Conservation (phyloP, 2,329 filamentous ascomycete species). For the Corinectria fuckeliana region DNA sequence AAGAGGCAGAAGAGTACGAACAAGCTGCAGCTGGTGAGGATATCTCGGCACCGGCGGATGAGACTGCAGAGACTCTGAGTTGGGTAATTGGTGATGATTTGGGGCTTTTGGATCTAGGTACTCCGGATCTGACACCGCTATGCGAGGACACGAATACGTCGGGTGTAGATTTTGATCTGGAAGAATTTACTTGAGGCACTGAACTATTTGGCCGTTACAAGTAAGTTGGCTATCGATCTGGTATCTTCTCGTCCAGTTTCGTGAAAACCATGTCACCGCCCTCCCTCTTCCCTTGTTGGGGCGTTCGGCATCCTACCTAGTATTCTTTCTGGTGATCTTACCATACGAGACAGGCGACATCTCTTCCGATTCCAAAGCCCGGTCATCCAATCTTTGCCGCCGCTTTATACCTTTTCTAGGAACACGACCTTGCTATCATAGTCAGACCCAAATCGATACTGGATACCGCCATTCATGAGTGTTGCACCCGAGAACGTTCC, state of each 20-base stretch:
- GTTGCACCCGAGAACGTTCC: slow-evolving; percentile 62
- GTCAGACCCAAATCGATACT: slow-evolving; percentile 58
- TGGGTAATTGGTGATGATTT: neutral
- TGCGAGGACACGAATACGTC: neutral
- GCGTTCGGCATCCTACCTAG: neutral
- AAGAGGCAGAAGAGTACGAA: neutral
- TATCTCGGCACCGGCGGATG: slow-evolving; percentile 4
- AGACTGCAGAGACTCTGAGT: neutral
- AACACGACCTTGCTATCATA: slow-evolving; percentile 65
- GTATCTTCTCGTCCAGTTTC: neutral
- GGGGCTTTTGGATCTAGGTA: neutral
- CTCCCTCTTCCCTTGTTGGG: neutral
- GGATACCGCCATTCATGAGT: slow-evolving; percentile 67
- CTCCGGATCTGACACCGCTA: neutral
- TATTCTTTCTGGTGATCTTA: neutral
- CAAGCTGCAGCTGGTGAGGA: slow-evolving; percentile 20
- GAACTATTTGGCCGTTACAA: neutral
- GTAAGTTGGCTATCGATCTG: neutral
- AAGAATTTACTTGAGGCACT: neutral
- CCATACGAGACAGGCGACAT: neutral
- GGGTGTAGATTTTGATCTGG: neutral
- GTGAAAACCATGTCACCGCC: neutral
- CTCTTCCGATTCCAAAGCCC: neutral
- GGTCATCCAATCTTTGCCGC: neutral
- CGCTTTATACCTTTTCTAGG: slow-evolving; percentile 50